Evolutionary conservation across 2,329 filamentous ascomycete genomes (phyloP), one percentile per base, ranked within the genome.

Genomic region (Pleochaeta shiraiana): DNA sequence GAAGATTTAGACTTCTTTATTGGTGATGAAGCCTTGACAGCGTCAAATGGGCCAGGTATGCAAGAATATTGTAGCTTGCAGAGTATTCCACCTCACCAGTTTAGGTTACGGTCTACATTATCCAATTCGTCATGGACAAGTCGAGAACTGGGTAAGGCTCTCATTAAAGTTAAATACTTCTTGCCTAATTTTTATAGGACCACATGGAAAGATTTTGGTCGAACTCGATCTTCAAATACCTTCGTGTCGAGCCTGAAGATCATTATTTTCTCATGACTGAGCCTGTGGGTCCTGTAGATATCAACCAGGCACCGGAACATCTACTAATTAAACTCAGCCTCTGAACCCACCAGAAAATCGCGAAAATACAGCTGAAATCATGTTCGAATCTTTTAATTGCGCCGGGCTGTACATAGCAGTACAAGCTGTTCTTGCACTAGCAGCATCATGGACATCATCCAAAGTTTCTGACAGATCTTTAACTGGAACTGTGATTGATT

Each of bases 161-260:
- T 24, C 6, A 43, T 43, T 19, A 43, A 43, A 43, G 37, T 12
- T 19, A 43, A 43, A 43, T 30, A 3, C 9, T 14, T n/a, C 34
- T 34, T 67, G 67, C 64, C 70, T 69, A 65, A 68, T 37, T 55
- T 67, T 64, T 66, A 5, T 70, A 93, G 88, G 93, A 98, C 77
- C 89, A 96, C 72, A 98, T 98, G 93, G 93, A 98, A 76, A 86
- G 93, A 68, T 98, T 97, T 79, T 98, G 93, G 93, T 97, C 95
- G 70, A 97, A 97, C 79, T 98, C 93, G 68, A 98, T 98, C 77
- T 98, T 98, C 83, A 98, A 98, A 76, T 98, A 98, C 74, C 82
- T 98, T 64, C 85, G 93, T 71, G 93, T 98, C 70, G 93, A 98
- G 77, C 93, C 93, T 33, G 93, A 98, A 77, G 93, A 98, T 74